These are phyloP conservation scores for Blastocystis sp. DNA, from an alignment of 352 stramenopile species.

Conservation along the genomic window DNA sequence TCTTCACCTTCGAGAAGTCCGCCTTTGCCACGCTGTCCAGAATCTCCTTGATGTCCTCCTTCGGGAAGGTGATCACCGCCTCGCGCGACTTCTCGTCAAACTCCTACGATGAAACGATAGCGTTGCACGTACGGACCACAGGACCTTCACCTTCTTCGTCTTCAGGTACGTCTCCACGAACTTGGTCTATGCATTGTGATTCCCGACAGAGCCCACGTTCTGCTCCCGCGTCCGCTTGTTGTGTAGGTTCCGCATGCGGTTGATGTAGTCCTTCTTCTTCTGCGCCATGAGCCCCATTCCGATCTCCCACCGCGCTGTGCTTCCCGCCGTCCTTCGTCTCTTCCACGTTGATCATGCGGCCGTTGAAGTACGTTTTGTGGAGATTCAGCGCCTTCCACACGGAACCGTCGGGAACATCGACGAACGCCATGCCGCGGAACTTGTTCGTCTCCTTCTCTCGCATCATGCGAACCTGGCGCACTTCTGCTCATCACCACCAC, in stretches of 20 bases:
- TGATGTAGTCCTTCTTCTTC: conserved; percentile 61
- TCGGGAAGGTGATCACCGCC: conserved; percentile 46
- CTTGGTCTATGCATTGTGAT: background rate
- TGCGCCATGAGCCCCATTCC: background rate
- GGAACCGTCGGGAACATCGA: conserved; percentile 50
- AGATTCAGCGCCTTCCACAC: conserved; percentile 63
- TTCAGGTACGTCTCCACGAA: conserved; percentile 20
- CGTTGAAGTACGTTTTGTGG: conserved; percentile 63
- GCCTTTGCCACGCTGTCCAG: conserved; percentile 24
- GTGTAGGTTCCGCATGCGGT: conserved; percentile 51
- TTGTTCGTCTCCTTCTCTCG: conserved; percentile 63
- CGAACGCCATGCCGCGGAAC: conserved; percentile 65
- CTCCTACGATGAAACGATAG: background rate
- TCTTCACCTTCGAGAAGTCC: conserved; percentile 49
- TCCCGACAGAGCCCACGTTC: background rate
- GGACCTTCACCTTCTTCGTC: conserved; percentile 15
- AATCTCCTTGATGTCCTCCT: conserved; percentile 68
- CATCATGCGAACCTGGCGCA: conserved; percentile 54
- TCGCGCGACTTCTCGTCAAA: conserved; percentile 56
- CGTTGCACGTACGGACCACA: background rate
- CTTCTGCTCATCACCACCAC: background rate
- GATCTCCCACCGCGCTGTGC: conserved; percentile 13
- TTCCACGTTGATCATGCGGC: conserved; percentile 63
- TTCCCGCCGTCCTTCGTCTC: conserved; percentile 69
- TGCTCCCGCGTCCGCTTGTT: conserved; percentile 1